A percentile compares a stretch with the other conserved stretches of the same genome.
Conservation (phyloP, 352 stramenopile species). For the Phytophthora ohioensis region DNA sequence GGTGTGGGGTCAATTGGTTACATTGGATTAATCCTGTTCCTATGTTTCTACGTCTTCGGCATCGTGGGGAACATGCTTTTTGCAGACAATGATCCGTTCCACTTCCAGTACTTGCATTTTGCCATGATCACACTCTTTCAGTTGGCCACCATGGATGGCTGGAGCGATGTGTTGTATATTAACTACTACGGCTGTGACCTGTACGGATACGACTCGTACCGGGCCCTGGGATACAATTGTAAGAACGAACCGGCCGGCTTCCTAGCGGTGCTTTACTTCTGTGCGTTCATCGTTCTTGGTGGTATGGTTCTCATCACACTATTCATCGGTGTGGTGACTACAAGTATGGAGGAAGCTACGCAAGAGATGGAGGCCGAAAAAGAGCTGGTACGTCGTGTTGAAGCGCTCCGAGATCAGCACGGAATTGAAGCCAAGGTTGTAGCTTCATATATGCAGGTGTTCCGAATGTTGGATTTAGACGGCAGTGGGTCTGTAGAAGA, state of each 20-base stretch:
- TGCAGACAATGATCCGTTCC: conserved; percentile 85
- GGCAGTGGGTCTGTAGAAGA: conserved; percentile 86
- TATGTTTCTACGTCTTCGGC: conserved; percentile 93
- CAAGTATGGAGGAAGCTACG: conserved; percentile 92
- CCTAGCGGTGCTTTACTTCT: conserved; percentile 82
- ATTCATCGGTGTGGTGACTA: conserved; percentile 93
- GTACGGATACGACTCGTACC: conserved; percentile 80
- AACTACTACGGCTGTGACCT: conserved; percentile 91
- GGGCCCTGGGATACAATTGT: conserved; percentile 68
- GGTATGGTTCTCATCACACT: conserved; percentile 92
- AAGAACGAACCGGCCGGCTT: conserved; percentile 46
- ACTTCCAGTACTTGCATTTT: conserved; percentile 90
- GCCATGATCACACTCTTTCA: conserved; percentile 93
- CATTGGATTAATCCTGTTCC: conserved; percentile 89
- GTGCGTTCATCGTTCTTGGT: conserved; percentile 84
- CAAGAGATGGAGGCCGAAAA: conserved; percentile 87
- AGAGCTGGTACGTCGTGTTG: conserved; percentile 65
- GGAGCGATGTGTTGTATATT: conserved; percentile 92
- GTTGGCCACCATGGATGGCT: conserved; percentile 89
- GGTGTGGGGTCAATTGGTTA: conserved; percentile 89
- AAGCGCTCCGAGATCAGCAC: conserved; percentile 66
- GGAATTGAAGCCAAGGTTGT: conserved; percentile 56
- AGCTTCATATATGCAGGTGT: conserved; percentile 85
- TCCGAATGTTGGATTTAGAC: conserved; percentile 85
- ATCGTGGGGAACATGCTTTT: conserved; percentile 94